Evolutionary conservation across 345 rosid species (phyloP).

Genomic region (Melastoma malabathricum): DNA sequence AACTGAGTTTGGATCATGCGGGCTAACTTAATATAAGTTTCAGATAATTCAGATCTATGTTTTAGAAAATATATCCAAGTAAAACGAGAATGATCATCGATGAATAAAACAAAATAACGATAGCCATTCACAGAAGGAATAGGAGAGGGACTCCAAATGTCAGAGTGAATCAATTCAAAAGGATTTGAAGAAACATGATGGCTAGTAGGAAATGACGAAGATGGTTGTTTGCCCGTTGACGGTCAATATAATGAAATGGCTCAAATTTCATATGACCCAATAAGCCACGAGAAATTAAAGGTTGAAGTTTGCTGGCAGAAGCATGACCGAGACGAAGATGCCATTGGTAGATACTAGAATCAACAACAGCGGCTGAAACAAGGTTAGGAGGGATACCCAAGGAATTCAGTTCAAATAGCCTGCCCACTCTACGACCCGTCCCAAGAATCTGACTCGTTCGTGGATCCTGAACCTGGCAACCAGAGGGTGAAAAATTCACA

Average conservation of each 20-base stretch:
- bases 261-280: neutral
- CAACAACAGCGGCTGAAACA: neutral
- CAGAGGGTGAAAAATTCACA: neutral
- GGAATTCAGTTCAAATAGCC: slow-evolving; percentile 3
- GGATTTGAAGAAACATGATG: neutral
- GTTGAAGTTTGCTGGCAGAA: neutral
- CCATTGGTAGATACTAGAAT: neutral
- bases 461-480: slow-evolving; percentile 1
- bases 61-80: neutral
- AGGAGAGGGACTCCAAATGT: neutral
- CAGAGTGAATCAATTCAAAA: neutral
- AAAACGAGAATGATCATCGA: neutral
- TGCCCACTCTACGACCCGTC: neutral
- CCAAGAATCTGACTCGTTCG: slow-evolving; percentile 1
- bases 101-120: neutral
- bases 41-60: neutral
- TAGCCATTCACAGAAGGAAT: neutral
- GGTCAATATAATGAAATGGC: no score
- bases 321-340: slow-evolving; percentile 4
- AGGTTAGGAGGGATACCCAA: neutral
- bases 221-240: no score
- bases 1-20: neutral
- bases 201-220: no score
- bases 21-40: neutral
- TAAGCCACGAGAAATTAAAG: slow-evolving; percentile 6